These are phyloP conservation scores for Amanita fuliginea DNA, from an alignment of 768 basidiomycete genomes.

Conservation along the genomic window DNA sequence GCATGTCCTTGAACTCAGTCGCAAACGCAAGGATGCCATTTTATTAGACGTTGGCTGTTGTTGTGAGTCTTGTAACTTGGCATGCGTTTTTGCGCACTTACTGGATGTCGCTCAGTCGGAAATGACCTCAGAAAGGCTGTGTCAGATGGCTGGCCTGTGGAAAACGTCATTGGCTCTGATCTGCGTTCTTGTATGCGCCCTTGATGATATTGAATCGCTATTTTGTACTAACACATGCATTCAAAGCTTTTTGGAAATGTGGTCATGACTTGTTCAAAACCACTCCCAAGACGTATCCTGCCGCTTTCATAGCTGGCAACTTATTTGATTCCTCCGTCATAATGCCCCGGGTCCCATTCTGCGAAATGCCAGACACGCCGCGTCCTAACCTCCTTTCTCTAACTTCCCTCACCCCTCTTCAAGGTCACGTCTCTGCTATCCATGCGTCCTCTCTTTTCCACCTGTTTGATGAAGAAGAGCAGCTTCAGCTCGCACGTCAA, in stretches of 20 bases:
- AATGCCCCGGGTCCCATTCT: slow-evolving; percentile 12
- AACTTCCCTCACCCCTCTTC: slow-evolving; percentile 18
- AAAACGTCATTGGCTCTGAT: slow-evolving; percentile 26
- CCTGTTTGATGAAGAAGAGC: slow-evolving; percentile 22
- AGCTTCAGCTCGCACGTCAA: slow-evolving; percentile 18
- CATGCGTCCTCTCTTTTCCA: slow-evolving; percentile 27
- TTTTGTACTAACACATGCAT: not conserved
- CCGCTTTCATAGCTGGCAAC: slow-evolving; percentile 44
- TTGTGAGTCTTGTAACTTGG: slow-evolving; percentile 21
- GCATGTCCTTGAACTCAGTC: slow-evolving; percentile 17
- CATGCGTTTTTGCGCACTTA: not conserved
- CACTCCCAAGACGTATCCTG: slow-evolving; percentile 40
- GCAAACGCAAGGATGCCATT: slow-evolving; percentile 18
- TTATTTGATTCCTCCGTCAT: slow-evolving; percentile 36
- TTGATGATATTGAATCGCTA: not conserved
- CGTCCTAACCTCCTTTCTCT: slow-evolving; percentile 10
- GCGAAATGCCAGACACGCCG: slow-evolving; percentile 3
- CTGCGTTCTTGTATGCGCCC: slow-evolving; percentile 17
- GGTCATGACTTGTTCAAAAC: slow-evolving; percentile 53
- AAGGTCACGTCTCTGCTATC: slow-evolving; percentile 36
- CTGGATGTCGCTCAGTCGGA: slow-evolving; percentile 20
- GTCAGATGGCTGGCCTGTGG: slow-evolving; percentile 26
- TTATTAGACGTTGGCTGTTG: slow-evolving; percentile 35
- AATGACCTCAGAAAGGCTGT: slow-evolving; percentile 27
- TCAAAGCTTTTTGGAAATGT: slow-evolving; percentile 47